These are phyloP conservation scores for Aspergillus nidulans DNA, from an alignment of 495 filamentous ascomycete genomes.

Conservation along the genomic window DNA sequence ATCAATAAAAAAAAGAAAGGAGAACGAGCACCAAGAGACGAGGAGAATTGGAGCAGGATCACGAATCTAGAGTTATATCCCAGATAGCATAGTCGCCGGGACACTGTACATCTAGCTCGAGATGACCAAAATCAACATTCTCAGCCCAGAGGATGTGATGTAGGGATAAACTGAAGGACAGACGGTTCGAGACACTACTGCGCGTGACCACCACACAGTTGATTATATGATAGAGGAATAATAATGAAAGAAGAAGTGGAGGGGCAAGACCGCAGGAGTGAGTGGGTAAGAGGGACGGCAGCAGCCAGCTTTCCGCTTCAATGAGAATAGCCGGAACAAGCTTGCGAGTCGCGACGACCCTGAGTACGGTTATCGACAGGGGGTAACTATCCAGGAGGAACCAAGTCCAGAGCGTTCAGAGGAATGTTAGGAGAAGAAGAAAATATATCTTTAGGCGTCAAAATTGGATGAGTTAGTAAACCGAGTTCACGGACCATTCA, in stretches of 20 bases:
- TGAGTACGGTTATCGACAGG: neutral
- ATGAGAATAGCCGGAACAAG: neutral
- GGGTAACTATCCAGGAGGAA: neutral
- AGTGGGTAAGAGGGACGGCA: neutral
- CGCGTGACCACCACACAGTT: neutral
- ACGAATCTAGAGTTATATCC: slow-evolving; percentile 3
- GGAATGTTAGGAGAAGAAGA: neutral
- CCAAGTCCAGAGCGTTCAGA: neutral
- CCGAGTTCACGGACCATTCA: neutral
- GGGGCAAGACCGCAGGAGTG: neutral
- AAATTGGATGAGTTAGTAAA: neutral
- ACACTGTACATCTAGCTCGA: slow-evolving; percentile 14
- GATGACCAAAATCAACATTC: slow-evolving; percentile 2
- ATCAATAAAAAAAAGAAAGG: neutral
- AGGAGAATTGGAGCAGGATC: neutral
- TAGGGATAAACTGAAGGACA: neutral
- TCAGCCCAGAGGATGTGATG: neutral
- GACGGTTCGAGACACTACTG: neutral
- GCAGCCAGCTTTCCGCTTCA: neutral
- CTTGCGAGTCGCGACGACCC: neutral
- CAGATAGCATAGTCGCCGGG: slow-evolving; percentile 11
- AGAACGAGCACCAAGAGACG: neutral
- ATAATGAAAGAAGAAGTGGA: neutral
- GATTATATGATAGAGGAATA: neutral
- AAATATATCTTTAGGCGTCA: slow-evolving; percentile 1